A percentile compares a stretch with the other conserved stretches of the same genome.
These are phyloP conservation scores for Fusarium sororula DNA, from an alignment of 2,329 filamentous ascomycete species.

Conservation along the genomic window DNA sequence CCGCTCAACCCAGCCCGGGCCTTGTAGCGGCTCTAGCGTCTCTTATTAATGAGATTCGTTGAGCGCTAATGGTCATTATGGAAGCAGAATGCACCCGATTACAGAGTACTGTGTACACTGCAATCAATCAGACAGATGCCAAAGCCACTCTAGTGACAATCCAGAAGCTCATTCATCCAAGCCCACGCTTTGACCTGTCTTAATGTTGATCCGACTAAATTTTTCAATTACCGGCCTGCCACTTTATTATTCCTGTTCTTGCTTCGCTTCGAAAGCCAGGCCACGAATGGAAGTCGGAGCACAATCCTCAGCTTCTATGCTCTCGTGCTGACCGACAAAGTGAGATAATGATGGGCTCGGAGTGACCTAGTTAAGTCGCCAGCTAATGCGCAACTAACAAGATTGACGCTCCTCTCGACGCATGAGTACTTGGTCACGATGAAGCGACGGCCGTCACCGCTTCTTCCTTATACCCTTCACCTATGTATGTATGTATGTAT, in stretches of 20 bases:
- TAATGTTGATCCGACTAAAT: not conserved
- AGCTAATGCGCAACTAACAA: slow-evolving; percentile 24
- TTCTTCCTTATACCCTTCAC: slow-evolving; percentile 17
- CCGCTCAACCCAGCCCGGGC: not conserved
- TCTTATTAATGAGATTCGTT: not conserved
- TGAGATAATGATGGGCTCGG: slow-evolving; percentile 10
- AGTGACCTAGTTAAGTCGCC: not conserved
- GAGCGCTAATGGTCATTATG: not conserved
- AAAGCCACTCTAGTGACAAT: not conserved
- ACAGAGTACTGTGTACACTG: too few relatives aligned
- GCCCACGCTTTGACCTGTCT: slow-evolving; percentile 26
- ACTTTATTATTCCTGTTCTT: not conserved
- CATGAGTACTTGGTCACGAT: slow-evolving; percentile 8
- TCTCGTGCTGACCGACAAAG: slow-evolving; percentile 32
- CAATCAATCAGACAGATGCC: not conserved
- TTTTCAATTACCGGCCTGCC: slow-evolving; percentile 1
- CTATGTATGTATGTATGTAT: too few relatives aligned
- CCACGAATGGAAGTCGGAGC: slow-evolving; percentile 7
- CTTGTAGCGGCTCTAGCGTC: not conserved
- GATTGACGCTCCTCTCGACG: not conserved
- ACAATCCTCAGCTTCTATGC: slow-evolving; percentile 14
- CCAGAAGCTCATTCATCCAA: not conserved
- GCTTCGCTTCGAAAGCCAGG: slow-evolving; percentile 4
- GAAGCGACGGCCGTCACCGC: slow-evolving; percentile 30
- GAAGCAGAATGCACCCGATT: not conserved